These are phyloP conservation scores for Hanseniaspora uvarum DNA, from an alignment of 1,139 yeast genomes.

Conservation along the genomic window DNA sequence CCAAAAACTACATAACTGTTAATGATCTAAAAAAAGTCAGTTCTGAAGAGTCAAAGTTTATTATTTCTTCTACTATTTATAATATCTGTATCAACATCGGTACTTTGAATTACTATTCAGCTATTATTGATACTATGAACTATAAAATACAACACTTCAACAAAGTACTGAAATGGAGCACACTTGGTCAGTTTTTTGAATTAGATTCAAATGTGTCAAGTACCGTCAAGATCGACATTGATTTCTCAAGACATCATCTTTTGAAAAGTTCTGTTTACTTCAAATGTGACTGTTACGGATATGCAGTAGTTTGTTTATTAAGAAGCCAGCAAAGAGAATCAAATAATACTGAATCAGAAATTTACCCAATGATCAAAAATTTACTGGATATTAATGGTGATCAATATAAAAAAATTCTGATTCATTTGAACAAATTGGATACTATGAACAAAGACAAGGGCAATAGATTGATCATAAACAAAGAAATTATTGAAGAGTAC, in stretches of 20 bases:
- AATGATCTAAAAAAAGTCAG: not conserved
- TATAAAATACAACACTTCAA: constrained; percentile 34
- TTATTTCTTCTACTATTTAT: constrained; percentile 1
- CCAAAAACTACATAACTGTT: not conserved
- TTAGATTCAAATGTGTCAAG: constrained; percentile 48
- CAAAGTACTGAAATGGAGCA: constrained; percentile 42
- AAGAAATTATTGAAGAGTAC: constrained; percentile 29
- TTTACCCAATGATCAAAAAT: constrained; percentile 22
- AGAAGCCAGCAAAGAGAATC: constrained; percentile 34
- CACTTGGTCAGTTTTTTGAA: constrained; percentile 49
- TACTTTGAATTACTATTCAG: constrained; percentile 11
- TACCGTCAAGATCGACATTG: constrained; percentile 26
- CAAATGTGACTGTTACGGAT: constrained; percentile 34
- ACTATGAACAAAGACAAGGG: constrained; percentile 22
- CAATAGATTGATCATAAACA: constrained; percentile 25
- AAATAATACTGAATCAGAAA: not conserved
- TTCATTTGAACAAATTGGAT: constrained; percentile 14
- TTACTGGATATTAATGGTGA: constrained; percentile 16
- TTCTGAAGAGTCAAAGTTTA: not conserved
- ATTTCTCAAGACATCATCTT: constrained; percentile 15
- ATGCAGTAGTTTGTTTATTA: constrained; percentile 43
- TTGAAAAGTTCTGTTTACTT: constrained; percentile 27
- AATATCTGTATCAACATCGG: constrained; percentile 16
- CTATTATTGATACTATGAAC: constrained; percentile 30
- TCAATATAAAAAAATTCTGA: constrained; percentile 6